phyloP scores from a whole-genome alignment of 768 basidiomycete species.

The Coprinellus micaceus region DNA sequence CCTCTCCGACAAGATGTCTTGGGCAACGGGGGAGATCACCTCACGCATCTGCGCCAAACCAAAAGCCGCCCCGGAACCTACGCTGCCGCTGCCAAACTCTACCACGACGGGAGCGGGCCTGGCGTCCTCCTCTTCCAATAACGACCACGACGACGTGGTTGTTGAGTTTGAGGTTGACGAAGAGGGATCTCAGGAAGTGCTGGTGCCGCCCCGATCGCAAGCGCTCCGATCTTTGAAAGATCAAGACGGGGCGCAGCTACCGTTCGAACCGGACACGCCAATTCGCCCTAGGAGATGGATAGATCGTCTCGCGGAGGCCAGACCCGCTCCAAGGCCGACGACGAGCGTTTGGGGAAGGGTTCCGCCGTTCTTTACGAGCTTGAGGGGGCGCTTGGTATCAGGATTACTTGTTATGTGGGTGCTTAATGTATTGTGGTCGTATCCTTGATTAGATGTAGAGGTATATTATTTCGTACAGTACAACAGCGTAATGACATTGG shows the following conservation, averaged over 20 bases:
- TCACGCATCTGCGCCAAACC: conserved; percentile 43
- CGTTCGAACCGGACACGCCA: conserved; percentile 38
- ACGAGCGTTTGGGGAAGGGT: conserved; percentile 18
- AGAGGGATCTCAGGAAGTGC: conserved; percentile 10
- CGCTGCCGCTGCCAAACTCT: conserved; percentile 21
- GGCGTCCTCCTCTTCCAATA: not conserved
- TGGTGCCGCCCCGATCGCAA: conserved; percentile 17
- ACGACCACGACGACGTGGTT: not conserved
- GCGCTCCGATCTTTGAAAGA: conserved; percentile 20
- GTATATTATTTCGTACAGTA: not conserved
- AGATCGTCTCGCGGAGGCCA: conserved; percentile 41
- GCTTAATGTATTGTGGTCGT: conserved; percentile 46
- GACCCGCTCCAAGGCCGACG: conserved; percentile 16
- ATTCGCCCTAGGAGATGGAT: conserved; percentile 45
- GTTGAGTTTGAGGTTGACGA: not conserved
- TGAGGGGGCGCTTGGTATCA: conserved; percentile 34
- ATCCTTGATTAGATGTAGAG: conserved; percentile 7
- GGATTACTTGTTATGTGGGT: conserved; percentile 50
- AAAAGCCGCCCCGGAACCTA: conserved; percentile 13
- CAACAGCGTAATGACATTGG: not conserved
- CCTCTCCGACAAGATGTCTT: conserved; percentile 70
- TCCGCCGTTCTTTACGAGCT: conserved; percentile 24
- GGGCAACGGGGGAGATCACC: conserved; percentile 73
- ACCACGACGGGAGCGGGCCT: conserved; percentile 10
- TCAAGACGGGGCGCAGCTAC: conserved; percentile 17